Conservation (phyloP, 768 basidiomycete genomes). For the Tylopilus sp. region DNA sequence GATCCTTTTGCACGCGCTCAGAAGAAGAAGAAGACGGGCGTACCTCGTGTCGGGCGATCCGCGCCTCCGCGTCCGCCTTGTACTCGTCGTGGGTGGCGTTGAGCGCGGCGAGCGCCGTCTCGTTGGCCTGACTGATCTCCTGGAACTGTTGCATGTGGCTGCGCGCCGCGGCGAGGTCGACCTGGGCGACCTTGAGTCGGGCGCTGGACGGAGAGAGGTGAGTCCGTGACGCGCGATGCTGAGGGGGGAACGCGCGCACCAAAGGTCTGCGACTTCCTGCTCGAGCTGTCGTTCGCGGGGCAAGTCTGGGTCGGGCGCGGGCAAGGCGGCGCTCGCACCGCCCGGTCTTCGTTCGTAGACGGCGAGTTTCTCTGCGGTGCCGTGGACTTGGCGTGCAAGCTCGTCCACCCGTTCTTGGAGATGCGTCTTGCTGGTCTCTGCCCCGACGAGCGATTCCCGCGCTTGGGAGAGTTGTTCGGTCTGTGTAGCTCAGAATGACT, state of each 20-base stretch:
- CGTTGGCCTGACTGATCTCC: conserved; percentile 80
- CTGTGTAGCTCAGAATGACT: conserved; percentile 37
- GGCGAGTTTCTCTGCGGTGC: conserved; percentile 79
- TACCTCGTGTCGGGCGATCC: conserved; percentile 67
- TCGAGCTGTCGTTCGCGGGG: conserved; percentile 78
- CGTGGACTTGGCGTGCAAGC: conserved; percentile 57
- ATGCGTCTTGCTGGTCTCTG: conserved; percentile 77
- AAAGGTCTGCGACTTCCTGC: conserved; percentile 79
- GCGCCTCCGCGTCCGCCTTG: conserved; percentile 66
- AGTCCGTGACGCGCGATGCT: not conserved
- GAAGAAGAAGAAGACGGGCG: conserved; percentile 2
- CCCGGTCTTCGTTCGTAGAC: conserved; percentile 74
- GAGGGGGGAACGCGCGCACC: conserved; percentile 47
- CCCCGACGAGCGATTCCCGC: conserved; percentile 65
- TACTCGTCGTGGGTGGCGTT: conserved; percentile 79
- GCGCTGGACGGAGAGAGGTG: conserved; percentile 41
- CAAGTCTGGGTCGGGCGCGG: conserved; percentile 42
- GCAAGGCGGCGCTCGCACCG: conserved; percentile 28
- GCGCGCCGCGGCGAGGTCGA: conserved; percentile 68
- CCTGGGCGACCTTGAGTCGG: conserved; percentile 71
- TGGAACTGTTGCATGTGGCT: conserved; percentile 82
- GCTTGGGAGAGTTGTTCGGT: conserved; percentile 60
- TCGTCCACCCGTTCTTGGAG: conserved; percentile 60
- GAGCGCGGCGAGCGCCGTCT: conserved; percentile 67
- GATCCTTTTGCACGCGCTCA: too few species aligned